A percentile compares a stretch with the other conserved stretches of the same genome.
These are phyloP conservation scores for Lentithecium fluviatile DNA, from an alignment of 495 filamentous ascomycete genomes.

Conservation along the genomic window DNA sequence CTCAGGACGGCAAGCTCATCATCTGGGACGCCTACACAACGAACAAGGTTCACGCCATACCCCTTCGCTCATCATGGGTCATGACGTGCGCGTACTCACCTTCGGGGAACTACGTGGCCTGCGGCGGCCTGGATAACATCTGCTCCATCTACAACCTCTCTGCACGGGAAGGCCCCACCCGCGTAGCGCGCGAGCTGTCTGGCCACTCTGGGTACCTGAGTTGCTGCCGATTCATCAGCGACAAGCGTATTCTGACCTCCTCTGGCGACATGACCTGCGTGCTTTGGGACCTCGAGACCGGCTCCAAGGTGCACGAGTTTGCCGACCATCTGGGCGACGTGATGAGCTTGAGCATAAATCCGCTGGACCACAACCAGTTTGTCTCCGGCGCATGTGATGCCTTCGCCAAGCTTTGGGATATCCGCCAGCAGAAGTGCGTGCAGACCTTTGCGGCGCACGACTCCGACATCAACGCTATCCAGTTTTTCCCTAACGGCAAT, in stretches of 20 bases:
- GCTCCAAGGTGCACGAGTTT: constrained; percentile 95
- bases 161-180: constrained; percentile 90
- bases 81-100: constrained; percentile 99
- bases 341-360: constrained; percentile 99
- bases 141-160: constrained; percentile 99
- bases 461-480: constrained; percentile 98
- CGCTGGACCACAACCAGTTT: constrained; percentile 97
- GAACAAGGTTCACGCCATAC: constrained; percentile 99
- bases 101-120: constrained; percentile 96
- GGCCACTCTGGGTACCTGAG: constrained; percentile 97
- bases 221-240: constrained; percentile 99
- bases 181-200: constrained; percentile 92
- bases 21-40: constrained; percentile 99
- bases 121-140: constrained; percentile 98
- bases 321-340: constrained; percentile 98
- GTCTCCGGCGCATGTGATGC: constrained; percentile 98
- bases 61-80: constrained; percentile 97
- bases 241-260: constrained; percentile 94
- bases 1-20: constrained; percentile 98
- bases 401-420: constrained; percentile 99
- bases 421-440: constrained; percentile 95
- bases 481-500: constrained; percentile 98
- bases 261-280: constrained; percentile 99
- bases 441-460: constrained; percentile 98
- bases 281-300: constrained; percentile 99